Evolutionary conservation across 1,284 basidiomycete species (phyloP), one percentile per base, ranked within the genome.

Genomic region (Schizopora paradoxa): DNA sequence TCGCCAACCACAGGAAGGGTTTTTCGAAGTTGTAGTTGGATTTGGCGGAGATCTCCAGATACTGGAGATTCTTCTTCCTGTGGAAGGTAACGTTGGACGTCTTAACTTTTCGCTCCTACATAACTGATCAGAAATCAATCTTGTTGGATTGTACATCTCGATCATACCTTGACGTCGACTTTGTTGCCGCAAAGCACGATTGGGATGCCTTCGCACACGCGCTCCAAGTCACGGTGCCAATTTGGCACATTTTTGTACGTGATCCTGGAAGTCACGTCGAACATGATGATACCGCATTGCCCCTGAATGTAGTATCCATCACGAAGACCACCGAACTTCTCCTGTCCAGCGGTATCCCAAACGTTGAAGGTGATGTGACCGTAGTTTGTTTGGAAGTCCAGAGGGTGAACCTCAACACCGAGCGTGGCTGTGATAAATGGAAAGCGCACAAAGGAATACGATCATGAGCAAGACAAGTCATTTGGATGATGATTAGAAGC

Each of bases 11-110:
- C 55, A 99, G 81, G 91, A 99, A 99, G 41, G 96, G 96, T 72
- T 99, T 98, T 74, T 99, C 96, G 64, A 99, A 99, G 79, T 99
- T 99, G 74, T 99, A 99, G 80, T 99, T 99, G 44, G 92, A 97
- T 73, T 99, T 99, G 54, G 96, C 96, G 4, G 94, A 98, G 62
- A 99, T 99, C 66, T 99, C 96, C 66, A 95, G 99, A 79, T 99
- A 99, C 68, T 99, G 96, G 50, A 99, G 80, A 74, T 96, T 98
- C 82, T 99, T 99, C 89, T 99, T 99, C 66, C 96, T 82, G 79
- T 99, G 96, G 88, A 99, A 99, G 48, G 96, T 99, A 51, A 99
- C 95, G 46, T 88, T 85, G 47, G 89, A 91, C 31, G 95, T 99
- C 81, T 99, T 99, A 57, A 99, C 96, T 81, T 99, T 99, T 57